Percentiles rank a stretch among this genome's conserved stretches.
These are phyloP conservation scores for Neophaeococcomyces mojaviensis DNA, from an alignment of 2,329 filamentous ascomycete species.

Conservation along the genomic window DNA sequence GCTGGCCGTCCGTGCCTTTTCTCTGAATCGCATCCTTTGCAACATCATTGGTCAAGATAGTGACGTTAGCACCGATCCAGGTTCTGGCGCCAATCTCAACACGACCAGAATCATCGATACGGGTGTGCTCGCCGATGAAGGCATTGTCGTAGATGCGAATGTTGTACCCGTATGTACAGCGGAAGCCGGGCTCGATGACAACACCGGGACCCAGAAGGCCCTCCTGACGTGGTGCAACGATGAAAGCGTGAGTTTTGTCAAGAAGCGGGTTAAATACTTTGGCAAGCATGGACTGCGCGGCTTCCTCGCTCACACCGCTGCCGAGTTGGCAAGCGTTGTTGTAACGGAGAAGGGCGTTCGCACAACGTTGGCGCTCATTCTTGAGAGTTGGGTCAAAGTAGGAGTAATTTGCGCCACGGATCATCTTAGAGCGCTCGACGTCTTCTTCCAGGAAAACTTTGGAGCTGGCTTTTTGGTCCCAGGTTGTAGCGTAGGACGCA, in stretches of 20 bases:
- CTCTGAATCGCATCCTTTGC: slow-evolving; percentile 66
- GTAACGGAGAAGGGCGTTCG: slow-evolving; percentile 72
- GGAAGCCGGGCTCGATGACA: slow-evolving; percentile 79
- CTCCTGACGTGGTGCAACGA: slow-evolving; percentile 39
- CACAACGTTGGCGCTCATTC: slow-evolving; percentile 78
- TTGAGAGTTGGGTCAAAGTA: slow-evolving; percentile 71
- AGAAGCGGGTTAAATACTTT: slow-evolving; percentile 62
- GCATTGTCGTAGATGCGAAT: slow-evolving; percentile 80
- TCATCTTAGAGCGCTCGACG: slow-evolving; percentile 86
- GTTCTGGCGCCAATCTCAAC: slow-evolving; percentile 69
- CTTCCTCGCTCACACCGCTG: slow-evolving; percentile 54
- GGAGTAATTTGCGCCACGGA: slow-evolving; percentile 68
- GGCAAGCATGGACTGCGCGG: slow-evolving; percentile 37
- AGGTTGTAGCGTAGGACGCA: slow-evolving; percentile 7
- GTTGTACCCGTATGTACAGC: slow-evolving; percentile 94
- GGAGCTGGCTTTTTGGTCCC: slow-evolving; percentile 12
- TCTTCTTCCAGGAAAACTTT: slow-evolving; percentile 30
- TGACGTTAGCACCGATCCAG: slow-evolving; percentile 73
- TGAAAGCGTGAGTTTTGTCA: slow-evolving; percentile 62
- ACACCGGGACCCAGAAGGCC: slow-evolving; percentile 63
- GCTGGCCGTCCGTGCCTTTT: slow-evolving; percentile 64
- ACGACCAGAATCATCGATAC: slow-evolving; percentile 76
- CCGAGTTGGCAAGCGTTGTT: slow-evolving; percentile 75
- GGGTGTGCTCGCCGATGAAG: slow-evolving; percentile 73
- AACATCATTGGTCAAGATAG: slow-evolving; percentile 68